Conservation (phyloP, 805 yeast species). For the Starmerella potacharoeniae region DNA sequence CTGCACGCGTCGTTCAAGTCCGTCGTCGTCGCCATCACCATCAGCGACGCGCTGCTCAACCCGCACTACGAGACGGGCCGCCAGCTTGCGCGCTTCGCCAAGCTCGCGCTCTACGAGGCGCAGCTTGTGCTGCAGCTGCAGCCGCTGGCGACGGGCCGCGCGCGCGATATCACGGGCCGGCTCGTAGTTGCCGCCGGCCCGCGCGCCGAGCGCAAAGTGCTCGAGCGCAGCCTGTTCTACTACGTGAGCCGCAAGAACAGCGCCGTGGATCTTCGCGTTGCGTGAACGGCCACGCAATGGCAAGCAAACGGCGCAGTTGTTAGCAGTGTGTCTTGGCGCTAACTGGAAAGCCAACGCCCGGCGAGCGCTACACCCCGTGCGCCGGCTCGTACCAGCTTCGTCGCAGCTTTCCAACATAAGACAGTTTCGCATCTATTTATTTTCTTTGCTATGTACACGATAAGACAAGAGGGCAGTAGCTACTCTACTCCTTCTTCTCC, state of each 20-base stretch:
- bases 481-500: constrained; percentile 23
- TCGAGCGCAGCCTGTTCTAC: constrained; percentile 14
- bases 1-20: constrained; percentile 28
- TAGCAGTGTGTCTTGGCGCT: no score
- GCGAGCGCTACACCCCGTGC: no score
- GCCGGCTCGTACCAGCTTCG: no score
- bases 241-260: constrained; percentile 6
- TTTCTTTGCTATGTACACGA: constrained; percentile 1
- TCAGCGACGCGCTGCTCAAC: constrained; percentile 30
- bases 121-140: constrained; percentile 43
- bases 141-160: constrained; percentile 70
- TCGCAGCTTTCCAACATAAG: not conserved
- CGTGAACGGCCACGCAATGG: not conserved
- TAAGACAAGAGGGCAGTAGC: not conserved
- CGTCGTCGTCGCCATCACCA: constrained; percentile 32
- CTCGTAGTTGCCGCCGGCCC: constrained; percentile 51
- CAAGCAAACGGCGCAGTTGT: not conserved
- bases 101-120: constrained; percentile 41
- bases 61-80: constrained; percentile 27
- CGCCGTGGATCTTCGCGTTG: constrained; percentile 1
- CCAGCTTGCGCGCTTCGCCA: constrained; percentile 37
- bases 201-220: not conserved
- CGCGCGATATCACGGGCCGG: constrained; percentile 70
- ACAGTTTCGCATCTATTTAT: not conserved
- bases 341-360: no score